Percentiles rank a stretch among this genome's conserved stretches.
These are phyloP conservation scores for Ilex asprella DNA, from an alignment of 257 asterid genomes.

Conservation along the genomic window DNA sequence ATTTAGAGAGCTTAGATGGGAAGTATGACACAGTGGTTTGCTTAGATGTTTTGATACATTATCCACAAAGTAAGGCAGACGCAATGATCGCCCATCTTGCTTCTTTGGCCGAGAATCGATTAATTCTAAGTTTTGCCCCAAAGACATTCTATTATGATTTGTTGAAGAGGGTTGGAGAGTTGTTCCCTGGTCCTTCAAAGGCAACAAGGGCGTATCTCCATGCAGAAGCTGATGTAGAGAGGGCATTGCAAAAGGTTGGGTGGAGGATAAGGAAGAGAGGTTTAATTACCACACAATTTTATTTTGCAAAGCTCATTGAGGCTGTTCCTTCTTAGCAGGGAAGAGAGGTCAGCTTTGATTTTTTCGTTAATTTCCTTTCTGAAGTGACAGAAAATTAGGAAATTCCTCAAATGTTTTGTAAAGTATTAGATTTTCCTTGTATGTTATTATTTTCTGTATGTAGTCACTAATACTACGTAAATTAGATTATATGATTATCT, in stretches of 20 bases:
- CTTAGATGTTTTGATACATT: constrained; percentile 88
- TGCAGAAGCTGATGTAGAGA: constrained; percentile 79
- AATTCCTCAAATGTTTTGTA: background rate
- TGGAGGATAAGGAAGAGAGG: constrained; percentile 88
- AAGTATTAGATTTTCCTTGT: no score
- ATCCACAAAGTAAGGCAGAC: constrained; percentile 90
- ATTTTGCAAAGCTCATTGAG: constrained; percentile 78
- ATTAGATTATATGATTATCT: no score
- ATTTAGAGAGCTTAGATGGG: constrained; percentile 82
- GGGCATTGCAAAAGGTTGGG: constrained; percentile 72
- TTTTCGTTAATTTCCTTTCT: constrained; percentile 10
- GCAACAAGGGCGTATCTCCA: constrained; percentile 94
- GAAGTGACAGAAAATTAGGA: constrained; percentile 11
- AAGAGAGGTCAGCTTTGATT: constrained; percentile 37
- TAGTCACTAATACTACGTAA: no score
- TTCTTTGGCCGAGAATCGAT: constrained; percentile 72
- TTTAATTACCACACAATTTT: constrained; percentile 68
- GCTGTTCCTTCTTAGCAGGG: constrained; percentile 64
- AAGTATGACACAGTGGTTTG: constrained; percentile 83
- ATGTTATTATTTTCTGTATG: no score
- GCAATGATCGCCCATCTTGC: constrained; percentile 95
- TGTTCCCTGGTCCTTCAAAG: constrained; percentile 97
- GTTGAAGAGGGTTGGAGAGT: constrained; percentile 84
- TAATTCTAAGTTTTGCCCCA: constrained; percentile 91
- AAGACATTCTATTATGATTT: constrained; percentile 71